Percentiles rank a stretch among this genome's conserved stretches.
Conservation (phyloP, 371 early-diverging fungal species). For the Mycotypha africana region DNA sequence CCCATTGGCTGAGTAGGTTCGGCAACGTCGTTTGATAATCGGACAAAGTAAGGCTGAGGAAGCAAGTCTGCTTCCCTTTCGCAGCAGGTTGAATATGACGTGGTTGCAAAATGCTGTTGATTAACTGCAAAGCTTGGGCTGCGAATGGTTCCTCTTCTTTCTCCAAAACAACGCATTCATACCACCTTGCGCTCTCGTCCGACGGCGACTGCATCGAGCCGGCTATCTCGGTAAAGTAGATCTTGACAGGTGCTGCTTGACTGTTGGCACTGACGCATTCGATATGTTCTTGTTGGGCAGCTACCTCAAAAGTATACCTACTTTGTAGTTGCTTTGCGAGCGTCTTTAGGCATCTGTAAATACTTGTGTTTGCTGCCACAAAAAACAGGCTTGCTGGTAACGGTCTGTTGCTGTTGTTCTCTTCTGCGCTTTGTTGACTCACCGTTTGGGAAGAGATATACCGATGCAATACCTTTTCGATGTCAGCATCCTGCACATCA, state of each 20-base stretch:
- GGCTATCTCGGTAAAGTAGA: background rate
- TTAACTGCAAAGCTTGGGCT: background rate
- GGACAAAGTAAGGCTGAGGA: slow-evolving; percentile 49
- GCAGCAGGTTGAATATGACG: background rate
- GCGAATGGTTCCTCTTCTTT: background rate
- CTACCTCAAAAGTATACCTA: background rate
- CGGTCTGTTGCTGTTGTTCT: background rate
- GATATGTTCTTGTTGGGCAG: background rate
- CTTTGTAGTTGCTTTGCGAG: background rate
- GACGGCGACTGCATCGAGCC: background rate
- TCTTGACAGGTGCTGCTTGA: background rate
- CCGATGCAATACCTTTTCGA: slow-evolving; percentile 62
- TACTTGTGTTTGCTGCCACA: background rate
- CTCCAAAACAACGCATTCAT: background rate
- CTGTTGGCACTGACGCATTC: background rate
- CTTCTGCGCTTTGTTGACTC: no score
- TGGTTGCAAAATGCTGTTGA: background rate
- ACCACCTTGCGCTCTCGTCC: background rate
- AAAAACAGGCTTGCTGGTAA: background rate
- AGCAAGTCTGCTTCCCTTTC: slow-evolving; percentile 20
- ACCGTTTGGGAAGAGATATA: slow-evolving; percentile 43
- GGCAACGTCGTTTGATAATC: slow-evolving; percentile 18
- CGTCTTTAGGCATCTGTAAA: background rate
- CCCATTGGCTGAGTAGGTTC: slow-evolving; percentile 39
- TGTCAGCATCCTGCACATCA: slow-evolving; percentile 68